Evolutionary conservation across 306 rosid genomes (phyloP).

Genomic region (Abrus precatorius): DNA sequence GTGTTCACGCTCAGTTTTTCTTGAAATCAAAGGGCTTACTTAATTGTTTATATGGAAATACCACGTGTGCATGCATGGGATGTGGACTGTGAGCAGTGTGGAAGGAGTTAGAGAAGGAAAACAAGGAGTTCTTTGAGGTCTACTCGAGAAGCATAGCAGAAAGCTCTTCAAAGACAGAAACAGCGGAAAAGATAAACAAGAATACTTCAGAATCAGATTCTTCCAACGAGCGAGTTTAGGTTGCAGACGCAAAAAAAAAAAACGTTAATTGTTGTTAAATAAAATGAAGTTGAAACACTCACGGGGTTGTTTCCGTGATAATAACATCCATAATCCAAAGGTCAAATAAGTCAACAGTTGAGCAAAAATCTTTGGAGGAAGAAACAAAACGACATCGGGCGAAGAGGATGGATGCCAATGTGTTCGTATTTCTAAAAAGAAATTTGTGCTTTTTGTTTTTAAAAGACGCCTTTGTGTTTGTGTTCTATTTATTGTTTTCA

Average conservation of each 20-base stretch:
- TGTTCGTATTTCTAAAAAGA: no score
- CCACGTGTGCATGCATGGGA: conserved; percentile 41
- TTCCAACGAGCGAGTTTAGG: conserved; percentile 24
- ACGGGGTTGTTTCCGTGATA: not conserved
- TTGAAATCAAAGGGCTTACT: not conserved
- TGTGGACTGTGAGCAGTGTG: conserved; percentile 59
- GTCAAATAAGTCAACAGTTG: not conserved
- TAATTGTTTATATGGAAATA: not conserved
- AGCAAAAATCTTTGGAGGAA: no score
- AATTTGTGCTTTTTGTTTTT: no score
- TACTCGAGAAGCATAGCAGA: conserved; percentile 55
- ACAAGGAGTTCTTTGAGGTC: conserved; percentile 81
- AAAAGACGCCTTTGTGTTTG: no score
- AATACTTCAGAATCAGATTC: conserved; percentile 39
- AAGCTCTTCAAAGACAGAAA: conserved; percentile 36
- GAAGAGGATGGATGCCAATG: no score
- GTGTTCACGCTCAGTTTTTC: not conserved
- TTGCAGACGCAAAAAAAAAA: conserved; percentile 22
- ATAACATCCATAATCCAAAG: not conserved
- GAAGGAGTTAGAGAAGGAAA: conserved; percentile 87
- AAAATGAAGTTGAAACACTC: not conserved
- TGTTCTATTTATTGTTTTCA: no score
- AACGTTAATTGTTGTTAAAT: not conserved
- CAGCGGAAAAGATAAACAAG: conserved; percentile 43
- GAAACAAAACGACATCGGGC: no score